Base-by-base conservation (phyloP, 345 rosid species). In the Eucalyptus leucophloia region DNA sequence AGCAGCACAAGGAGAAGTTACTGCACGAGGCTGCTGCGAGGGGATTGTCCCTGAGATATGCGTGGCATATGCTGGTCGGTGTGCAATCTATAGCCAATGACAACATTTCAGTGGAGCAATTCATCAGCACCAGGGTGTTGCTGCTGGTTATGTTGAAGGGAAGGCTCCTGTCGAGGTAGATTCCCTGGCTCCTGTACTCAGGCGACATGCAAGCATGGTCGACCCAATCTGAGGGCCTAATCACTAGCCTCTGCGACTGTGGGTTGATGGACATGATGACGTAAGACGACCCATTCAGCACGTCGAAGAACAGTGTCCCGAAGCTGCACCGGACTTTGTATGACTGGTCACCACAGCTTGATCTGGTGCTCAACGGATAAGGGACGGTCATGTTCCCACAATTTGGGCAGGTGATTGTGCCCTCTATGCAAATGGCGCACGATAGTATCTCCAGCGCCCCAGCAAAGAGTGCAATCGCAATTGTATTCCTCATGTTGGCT, bases 121-220 rank as follows among this genome's bases (percentile, higher is more conserved):
- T 94, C 80, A 96, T 92, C 17, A 93, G 86, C 90, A 95, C 50
- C 86, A 96, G 77, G 42, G 96, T 94, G 92, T 95, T 95, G 87
- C 94, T 90, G n/a, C 28, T 88, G 26, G 95, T 93, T 91, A 94
- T 87, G 87, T 90, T 94, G 88, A 96, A 96, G 77, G 96, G 96
- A 56, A 91, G 94, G 49, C 34, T 93, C 0, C 89, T 89, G 42
- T 92, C 90, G 28, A 95, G 95, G 82, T 89, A 89, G 44, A 94
- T 87, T 81, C 97, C 95, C 23, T 93, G 91, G 89, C 89, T 86
- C 28, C 80, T 81, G 87, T 91, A 85, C 32, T 95, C 96, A 17
- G 47, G 65, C 0, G 97, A 95, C 87, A 91, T 56, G 89, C 96
- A 96, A 26, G 92, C 82, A 6, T 91, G 51, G 67, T 54, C 67